Conservation (phyloP, 768 basidiomycete species). For the Hirschioporus abietinus region DNA sequence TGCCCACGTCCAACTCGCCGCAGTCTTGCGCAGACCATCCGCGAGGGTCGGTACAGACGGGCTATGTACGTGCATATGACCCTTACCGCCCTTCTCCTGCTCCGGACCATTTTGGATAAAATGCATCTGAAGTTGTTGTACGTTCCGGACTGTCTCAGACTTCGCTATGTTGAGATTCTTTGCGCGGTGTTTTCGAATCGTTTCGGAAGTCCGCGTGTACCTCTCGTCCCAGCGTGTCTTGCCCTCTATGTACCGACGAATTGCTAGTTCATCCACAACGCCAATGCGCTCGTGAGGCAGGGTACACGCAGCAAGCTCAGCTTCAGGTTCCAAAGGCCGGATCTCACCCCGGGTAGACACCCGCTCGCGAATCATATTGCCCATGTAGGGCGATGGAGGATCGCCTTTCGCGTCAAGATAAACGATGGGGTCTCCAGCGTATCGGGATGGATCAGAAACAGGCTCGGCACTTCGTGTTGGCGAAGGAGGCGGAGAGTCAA, state of each 20-base stretch:
- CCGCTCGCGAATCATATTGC: slow-evolving; percentile 86
- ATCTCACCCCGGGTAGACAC: slow-evolving; percentile 78
- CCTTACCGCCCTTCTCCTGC: slow-evolving; percentile 16
- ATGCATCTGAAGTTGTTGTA: slow-evolving; percentile 40
- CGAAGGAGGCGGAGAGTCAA: neutral
- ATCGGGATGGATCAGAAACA: neutral
- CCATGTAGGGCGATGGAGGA: slow-evolving; percentile 28
- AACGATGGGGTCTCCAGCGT: neutral
- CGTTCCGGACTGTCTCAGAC: slow-evolving; percentile 53
- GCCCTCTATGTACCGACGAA: slow-evolving; percentile 72
- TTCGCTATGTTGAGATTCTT: slow-evolving; percentile 60
- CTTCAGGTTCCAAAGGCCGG: slow-evolving; percentile 72
- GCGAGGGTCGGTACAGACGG: slow-evolving; percentile 9
- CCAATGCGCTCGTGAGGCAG: slow-evolving; percentile 67
- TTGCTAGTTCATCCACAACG: slow-evolving; percentile 63
- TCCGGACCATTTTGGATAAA: slow-evolving; percentile 23
- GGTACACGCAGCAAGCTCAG: slow-evolving; percentile 58
- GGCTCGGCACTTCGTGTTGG: neutral
- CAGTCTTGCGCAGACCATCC: slow-evolving; percentile 30
- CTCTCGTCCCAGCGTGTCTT: slow-evolving; percentile 58
- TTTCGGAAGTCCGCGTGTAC: slow-evolving; percentile 49
- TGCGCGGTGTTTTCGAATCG: slow-evolving; percentile 61
- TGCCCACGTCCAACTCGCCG: slow-evolving; percentile 68
- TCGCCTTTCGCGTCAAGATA: neutral
- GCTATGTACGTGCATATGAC: neutral